These are phyloP conservation scores for Amanita polypyramis DNA, from an alignment of 768 basidiomycete species.

Conservation along the genomic window DNA sequence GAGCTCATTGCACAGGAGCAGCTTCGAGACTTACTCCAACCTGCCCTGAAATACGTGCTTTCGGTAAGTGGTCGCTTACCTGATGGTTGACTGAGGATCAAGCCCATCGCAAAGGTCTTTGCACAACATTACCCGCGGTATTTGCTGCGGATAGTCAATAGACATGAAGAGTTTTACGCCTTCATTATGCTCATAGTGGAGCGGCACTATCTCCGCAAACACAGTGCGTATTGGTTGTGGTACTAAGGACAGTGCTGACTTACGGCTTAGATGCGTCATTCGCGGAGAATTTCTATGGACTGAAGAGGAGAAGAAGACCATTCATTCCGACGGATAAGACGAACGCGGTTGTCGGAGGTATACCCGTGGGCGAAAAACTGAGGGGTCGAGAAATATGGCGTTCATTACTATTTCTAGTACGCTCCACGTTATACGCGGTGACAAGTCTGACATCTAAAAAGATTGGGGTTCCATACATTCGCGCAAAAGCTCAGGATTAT, in stretches of 20 bases:
- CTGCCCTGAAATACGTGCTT: conserved; percentile 88
- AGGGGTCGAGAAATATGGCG: conserved; percentile 57
- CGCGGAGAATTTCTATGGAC: conserved; percentile 91
- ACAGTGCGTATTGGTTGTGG: conserved; percentile 37
- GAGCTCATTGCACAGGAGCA: conserved; percentile 93
- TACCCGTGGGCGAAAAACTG: conserved; percentile 57
- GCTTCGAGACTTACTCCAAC: conserved; percentile 83
- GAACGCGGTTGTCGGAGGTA: conserved; percentile 53
- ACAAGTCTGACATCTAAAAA: conserved; percentile 17
- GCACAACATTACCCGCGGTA: conserved; percentile 93
- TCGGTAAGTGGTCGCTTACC: conserved; percentile 43
- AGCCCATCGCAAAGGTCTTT: conserved; percentile 54
- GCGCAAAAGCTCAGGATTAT: conserved; percentile 84
- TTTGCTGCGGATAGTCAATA: conserved; percentile 80
- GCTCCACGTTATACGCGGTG: conserved; percentile 16
- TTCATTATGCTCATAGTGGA: conserved; percentile 84
- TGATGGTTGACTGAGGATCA: neutral
- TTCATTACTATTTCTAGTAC: conserved; percentile 72
- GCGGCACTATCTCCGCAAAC: conserved; percentile 77
- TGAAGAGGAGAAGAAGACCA: conserved; percentile 70
- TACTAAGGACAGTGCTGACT: neutral
- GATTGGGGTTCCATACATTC: conserved; percentile 85
- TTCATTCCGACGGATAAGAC: conserved; percentile 62
- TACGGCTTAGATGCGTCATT: conserved; percentile 71
- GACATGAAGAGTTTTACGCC: conserved; percentile 96